phyloP scores from a whole-genome alignment of 345 rosid species.

The Tarenaya hassleriana region DNA sequence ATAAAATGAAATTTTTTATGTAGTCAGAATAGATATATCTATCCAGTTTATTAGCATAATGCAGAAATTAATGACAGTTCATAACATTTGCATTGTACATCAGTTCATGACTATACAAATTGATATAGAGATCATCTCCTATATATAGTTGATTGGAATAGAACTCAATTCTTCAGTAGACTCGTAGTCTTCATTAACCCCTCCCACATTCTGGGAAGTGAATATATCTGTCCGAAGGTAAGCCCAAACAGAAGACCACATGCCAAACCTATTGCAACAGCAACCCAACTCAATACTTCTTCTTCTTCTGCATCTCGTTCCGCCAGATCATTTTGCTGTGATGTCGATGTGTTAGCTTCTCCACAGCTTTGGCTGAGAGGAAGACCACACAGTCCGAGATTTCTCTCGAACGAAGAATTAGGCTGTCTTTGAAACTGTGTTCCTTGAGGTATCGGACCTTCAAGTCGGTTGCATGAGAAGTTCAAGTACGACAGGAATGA shows the following conservation, averaged over 20 bases:
- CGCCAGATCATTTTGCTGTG: not conserved
- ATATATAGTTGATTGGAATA: too few relatives aligned
- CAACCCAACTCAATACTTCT: slow-evolving; percentile 8
- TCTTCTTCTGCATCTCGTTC: not conserved
- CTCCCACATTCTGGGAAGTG: too few relatives aligned
- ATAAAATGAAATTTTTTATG: too few relatives aligned
- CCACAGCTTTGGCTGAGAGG: not conserved
- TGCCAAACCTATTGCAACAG: slow-evolving; percentile 16
- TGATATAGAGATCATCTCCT: too few relatives aligned
- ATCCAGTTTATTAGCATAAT: too few relatives aligned
- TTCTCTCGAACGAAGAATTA: slow-evolving; percentile 11
- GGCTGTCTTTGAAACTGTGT: slow-evolving; percentile 22
- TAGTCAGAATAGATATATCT: too few relatives aligned
- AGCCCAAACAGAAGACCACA: not conserved
- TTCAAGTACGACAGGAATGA: slow-evolving; percentile 12
- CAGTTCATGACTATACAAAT: too few relatives aligned
- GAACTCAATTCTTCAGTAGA: too few relatives aligned
- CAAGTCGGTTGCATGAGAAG: slow-evolving; percentile 19
- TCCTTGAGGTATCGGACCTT: slow-evolving; percentile 22
- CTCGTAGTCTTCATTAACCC: too few relatives aligned
- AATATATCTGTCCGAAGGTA: slow-evolving; percentile 9
- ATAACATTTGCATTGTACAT: too few relatives aligned
- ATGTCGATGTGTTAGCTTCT: not conserved
- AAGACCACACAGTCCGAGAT: slow-evolving; percentile 5
- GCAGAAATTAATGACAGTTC: too few relatives aligned